Base-by-base conservation (phyloP, 2,329 filamentous ascomycete genomes). In the Botrytis elliptica region DNA sequence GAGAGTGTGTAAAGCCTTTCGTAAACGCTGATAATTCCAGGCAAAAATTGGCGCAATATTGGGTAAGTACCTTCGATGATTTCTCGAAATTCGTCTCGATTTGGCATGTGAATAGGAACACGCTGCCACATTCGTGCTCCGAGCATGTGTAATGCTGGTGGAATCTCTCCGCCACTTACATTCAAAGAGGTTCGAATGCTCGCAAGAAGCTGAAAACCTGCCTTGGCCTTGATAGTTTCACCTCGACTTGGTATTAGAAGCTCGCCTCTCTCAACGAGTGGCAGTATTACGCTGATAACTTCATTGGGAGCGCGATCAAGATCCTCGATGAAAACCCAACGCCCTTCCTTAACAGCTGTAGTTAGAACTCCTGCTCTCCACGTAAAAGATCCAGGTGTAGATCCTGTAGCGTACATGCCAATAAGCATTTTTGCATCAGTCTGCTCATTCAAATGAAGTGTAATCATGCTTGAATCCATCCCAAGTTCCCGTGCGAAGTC, bases 301-400 rank as follows among this genome's bases (percentile, higher is more conserved):
- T 99, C 96, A 77, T 93, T 95, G 7, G 97, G 96, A 18, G 96
- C 96, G 75, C 95, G 91, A 81, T 99, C 95, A 59, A 99, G 87
- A 82, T 99, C 97, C 82, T 99, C 97, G 74, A 99, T 97, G 77
- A 99, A 86, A 10, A 99, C 93, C 97, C 96, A 99, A 79, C 95
- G 89, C 25, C 96, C 97, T 85, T 99, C 95, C 80, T 89, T 91
- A 4, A 98, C 94, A 52, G 97, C 97, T 44, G 94, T 97, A 0
- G 96, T 98, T 78, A 99, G 85, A 33, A 98, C 93, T 83, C 96
- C 96, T 4, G 96, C 90, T 74, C 93, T 90, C 96, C 96, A 99
- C 69, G 89, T 89, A 81, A 99, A 99, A 16, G 93, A 95, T 1
- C 95, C 95, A 1, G 94, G 95, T 75, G 91, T 92, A 25, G 92